Percentiles rank a stretch among this genome's conserved stretches.
phyloP scores from a whole-genome alignment of 2,329 filamentous ascomycete species.

The Tolypocladium guangdongense region DNA sequence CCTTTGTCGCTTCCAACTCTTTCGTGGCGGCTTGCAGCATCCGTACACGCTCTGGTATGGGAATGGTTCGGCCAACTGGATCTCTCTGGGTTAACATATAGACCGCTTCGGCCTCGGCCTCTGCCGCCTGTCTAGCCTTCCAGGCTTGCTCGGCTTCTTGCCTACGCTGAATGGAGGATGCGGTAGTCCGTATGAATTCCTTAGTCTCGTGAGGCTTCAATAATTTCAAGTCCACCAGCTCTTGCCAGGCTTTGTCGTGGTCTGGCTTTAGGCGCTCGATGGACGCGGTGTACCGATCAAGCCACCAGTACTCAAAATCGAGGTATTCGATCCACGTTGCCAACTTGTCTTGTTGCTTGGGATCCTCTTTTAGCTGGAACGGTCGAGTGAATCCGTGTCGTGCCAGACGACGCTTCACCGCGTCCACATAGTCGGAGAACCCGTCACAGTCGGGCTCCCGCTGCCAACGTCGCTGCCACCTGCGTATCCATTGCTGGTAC shows the following conservation, averaged over 20 bases:
- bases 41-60: constrained; percentile 1
- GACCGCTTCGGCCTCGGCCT: neutral
- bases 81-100: constrained; percentile 3
- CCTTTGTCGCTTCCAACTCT: neutral
- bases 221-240: constrained; percentile 16
- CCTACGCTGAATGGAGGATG: neutral
- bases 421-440: constrained; percentile 14
- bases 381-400: constrained; percentile 16
- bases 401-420: constrained; percentile 13
- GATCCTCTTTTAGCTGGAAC: constrained; percentile 18
- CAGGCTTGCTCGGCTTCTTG: neutral
- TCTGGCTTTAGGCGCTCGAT: constrained; percentile 10
- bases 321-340: constrained; percentile 27
- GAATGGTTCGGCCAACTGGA: constrained; percentile 1
- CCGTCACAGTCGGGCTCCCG: constrained; percentile 8
- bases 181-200: constrained; percentile 3
- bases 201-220: constrained; percentile 10
- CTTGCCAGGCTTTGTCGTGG: constrained; percentile 19
- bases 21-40: constrained; percentile 1
- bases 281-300: constrained; percentile 9
- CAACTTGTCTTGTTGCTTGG: constrained; percentile 16
- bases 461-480: constrained; percentile 1
- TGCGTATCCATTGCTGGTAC: neutral
- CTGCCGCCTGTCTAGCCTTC: neutral
- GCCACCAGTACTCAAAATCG: constrained; percentile 15